Evolutionary conservation across 352 stramenopile species (phyloP).

Genomic region (Globisporangium cystogenes): DNA sequence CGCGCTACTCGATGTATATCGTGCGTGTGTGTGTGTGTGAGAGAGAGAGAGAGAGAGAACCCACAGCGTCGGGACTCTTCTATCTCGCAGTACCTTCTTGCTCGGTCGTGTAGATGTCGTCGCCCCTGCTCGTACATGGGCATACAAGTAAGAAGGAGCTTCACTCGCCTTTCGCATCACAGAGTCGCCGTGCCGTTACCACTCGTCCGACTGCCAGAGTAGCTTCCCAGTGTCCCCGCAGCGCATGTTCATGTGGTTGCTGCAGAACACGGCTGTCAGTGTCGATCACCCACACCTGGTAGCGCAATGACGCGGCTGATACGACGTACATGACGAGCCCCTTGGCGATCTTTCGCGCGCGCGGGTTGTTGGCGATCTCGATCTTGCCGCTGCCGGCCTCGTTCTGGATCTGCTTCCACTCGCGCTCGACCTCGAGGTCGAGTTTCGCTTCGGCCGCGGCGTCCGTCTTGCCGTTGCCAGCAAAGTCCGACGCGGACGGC

Average conservation of each 20-base stretch:
- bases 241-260: slow-evolving; percentile 89
- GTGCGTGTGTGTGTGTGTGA: too few relatives aligned
- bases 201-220: slow-evolving; percentile 84
- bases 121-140: slow-evolving; percentile 24
- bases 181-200: slow-evolving; percentile 13
- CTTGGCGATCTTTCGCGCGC: slow-evolving; percentile 61
- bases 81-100: slow-evolving; percentile 75
- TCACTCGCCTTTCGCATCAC: too few relatives aligned
- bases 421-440: slow-evolving; percentile 75
- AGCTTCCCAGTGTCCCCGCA: slow-evolving; percentile 73
- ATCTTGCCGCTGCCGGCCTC: slow-evolving; percentile 51
- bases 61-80: too few relatives aligned
- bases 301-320: not conserved
- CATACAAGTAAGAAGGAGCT: not conserved
- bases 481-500: slow-evolving; percentile 24
- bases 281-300: not conserved
- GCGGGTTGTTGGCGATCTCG: slow-evolving; percentile 61
- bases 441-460: slow-evolving; percentile 62
- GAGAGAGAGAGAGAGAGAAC: slow-evolving; percentile 2
- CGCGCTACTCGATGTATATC: slow-evolving; percentile 53
- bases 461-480: slow-evolving; percentile 24
- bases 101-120: slow-evolving; percentile 62
- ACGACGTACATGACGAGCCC: slow-evolving; percentile 58
- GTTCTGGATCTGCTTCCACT: slow-evolving; percentile 78
- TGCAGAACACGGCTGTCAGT: slow-evolving; percentile 11